Conservation (phyloP, 169 alveolate species). For the Pseudocohnilembus persalinus region DNA sequence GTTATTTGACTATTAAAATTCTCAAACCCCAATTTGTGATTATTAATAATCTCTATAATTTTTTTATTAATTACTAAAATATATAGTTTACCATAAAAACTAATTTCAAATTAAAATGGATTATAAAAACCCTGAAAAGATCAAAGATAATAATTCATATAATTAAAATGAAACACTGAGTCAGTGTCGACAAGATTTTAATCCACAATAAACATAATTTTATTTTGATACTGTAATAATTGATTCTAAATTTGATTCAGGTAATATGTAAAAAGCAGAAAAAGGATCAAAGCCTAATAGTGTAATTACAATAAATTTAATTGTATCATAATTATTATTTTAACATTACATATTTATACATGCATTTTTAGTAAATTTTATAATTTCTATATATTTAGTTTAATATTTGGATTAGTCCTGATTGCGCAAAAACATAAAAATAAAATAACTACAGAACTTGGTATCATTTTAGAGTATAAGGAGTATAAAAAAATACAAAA, state of each 20-base stretch:
- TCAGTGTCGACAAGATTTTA: not conserved
- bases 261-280: not conserved
- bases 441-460: slow-evolving; percentile 24
- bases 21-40: too few relatives aligned
- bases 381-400: not conserved
- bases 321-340: too few relatives aligned
- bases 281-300: not conserved
- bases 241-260: not conserved
- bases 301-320: not conserved
- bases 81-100: too few relatives aligned
- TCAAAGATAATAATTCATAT: not conserved
- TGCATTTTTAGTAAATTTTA: too few relatives aligned
- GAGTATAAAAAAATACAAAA: slow-evolving; percentile 4
- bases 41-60: too few relatives aligned
- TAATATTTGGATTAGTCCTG: slow-evolving; percentile 21
- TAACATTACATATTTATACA: too few relatives aligned
- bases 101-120: too few relatives aligned
- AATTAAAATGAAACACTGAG: not conserved
- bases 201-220: not conserved
- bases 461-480: slow-evolving; percentile 22
- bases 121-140: too few relatives aligned
- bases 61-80: too few relatives aligned
- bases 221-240: too few relatives aligned
- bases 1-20: too few relatives aligned
- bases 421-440: slow-evolving; percentile 14